Evolutionary conservation across 768 basidiomycete genomes (phyloP).

Genomic region (Ramaria sp.): DNA sequence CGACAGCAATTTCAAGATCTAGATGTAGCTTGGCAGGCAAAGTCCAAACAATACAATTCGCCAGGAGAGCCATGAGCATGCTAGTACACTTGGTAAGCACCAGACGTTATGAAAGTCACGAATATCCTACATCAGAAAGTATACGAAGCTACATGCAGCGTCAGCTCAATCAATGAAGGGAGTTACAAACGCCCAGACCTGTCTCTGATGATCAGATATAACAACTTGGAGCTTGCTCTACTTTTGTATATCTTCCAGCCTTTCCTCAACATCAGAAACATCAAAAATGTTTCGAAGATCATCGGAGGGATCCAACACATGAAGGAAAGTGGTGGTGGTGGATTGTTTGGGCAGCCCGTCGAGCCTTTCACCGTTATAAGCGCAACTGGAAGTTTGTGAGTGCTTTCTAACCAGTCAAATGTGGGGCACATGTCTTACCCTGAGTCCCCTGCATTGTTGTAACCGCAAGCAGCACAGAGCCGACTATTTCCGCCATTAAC

Average conservation of each 20-base stretch:
- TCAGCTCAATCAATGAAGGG: background rate
- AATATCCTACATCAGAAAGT: background rate
- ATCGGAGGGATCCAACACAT: conserved; percentile 56
- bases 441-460: too few relatives aligned
- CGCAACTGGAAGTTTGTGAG: too few relatives aligned
- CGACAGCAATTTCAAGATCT: background rate
- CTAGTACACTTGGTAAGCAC: background rate
- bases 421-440: too few relatives aligned
- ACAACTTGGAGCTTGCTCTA: background rate
- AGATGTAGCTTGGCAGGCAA: background rate
- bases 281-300: conserved; percentile 41
- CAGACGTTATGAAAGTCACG: too few relatives aligned
- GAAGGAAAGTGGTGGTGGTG: conserved; percentile 15
- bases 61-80: background rate
- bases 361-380: too few relatives aligned
- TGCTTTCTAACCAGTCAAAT: too few relatives aligned
- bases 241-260: conserved; percentile 34
- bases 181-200: background rate
- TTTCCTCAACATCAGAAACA: conserved; percentile 35
- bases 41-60: background rate
- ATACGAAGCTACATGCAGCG: background rate
- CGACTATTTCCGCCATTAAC: too few relatives aligned
- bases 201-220: background rate
- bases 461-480: too few relatives aligned
- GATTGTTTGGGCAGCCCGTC: too few relatives aligned